Evolutionary conservation across 345 rosid species (phyloP).

Genomic region (Mangifera indica): DNA sequence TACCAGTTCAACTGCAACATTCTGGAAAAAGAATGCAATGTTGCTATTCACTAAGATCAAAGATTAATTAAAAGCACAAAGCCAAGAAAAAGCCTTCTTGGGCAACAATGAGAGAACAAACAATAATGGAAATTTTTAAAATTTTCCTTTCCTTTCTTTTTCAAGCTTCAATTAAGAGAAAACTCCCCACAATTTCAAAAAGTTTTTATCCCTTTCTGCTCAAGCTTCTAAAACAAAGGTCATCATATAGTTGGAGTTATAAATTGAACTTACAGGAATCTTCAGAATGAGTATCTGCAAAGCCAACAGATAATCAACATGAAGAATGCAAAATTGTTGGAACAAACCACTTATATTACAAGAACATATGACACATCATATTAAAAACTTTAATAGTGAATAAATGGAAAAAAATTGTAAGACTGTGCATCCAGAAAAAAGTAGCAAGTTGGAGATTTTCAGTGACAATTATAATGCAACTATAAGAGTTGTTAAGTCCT

Average conservation of each 20-base stretch:
- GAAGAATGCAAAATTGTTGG: background rate
- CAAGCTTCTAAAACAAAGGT: background rate
- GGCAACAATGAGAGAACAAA: background rate
- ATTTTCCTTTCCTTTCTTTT: background rate
- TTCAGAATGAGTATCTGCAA: conserved; percentile 81
- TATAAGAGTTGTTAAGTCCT: background rate
- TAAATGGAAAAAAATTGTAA: background rate
- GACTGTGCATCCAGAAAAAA: background rate
- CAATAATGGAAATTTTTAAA: background rate
- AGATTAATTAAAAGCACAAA: conserved; percentile 13
- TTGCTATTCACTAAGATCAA: background rate
- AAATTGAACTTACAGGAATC: conserved; percentile 63
- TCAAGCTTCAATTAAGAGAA: background rate
- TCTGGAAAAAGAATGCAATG: conserved; percentile 35
- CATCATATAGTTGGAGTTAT: conserved; percentile 15
- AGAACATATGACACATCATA: background rate
- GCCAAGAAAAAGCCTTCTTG: background rate
- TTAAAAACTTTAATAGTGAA: background rate
- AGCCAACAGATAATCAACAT: conserved; percentile 24
- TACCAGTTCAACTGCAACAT: conserved; percentile 66
- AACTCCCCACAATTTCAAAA: background rate
- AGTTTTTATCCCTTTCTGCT: background rate
- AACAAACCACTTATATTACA: background rate
- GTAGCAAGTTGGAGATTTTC: background rate
- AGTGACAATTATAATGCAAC: background rate